These are phyloP conservation scores for Pseudopithomyces maydicus DNA, from an alignment of 2,329 filamentous ascomycete species.

Conservation along the genomic window DNA sequence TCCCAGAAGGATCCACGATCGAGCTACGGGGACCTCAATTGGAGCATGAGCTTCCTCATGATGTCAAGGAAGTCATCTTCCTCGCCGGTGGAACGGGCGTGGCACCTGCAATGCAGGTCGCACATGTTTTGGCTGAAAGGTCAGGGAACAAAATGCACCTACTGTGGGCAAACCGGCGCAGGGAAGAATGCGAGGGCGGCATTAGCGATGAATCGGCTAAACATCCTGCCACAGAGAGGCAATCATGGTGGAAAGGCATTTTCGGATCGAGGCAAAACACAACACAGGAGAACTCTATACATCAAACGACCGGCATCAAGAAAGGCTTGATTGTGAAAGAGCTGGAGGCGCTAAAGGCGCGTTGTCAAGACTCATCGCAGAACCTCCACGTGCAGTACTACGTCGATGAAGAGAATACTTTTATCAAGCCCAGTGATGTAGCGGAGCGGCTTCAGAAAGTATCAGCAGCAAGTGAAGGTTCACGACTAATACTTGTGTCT, in stretches of 20 bases:
- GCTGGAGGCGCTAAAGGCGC: conserved; percentile 64
- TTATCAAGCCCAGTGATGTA: conserved; percentile 58
- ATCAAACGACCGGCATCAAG: conserved; percentile 5
- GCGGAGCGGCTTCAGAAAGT: conserved; percentile 26
- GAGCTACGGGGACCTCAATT: conserved; percentile 79
- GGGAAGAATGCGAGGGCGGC: conserved; percentile 69
- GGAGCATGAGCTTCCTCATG: conserved; percentile 65
- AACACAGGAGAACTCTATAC: conserved; percentile 8
- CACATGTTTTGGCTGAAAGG: conserved; percentile 62
- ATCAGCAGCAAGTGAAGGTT: conserved; percentile 46
- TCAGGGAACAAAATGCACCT: conserved; percentile 64
- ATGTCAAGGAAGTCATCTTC: conserved; percentile 71
- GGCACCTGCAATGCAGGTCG: conserved; percentile 84
- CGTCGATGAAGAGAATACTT: conserved; percentile 77
- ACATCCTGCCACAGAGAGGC: background rate
- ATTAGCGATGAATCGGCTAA: conserved; percentile 53
- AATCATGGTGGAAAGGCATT: conserved; percentile 33
- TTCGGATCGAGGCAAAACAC: conserved; percentile 22
- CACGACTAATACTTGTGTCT: conserved; percentile 79
- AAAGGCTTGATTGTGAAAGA: conserved; percentile 63
- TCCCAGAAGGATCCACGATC: conserved; percentile 67
- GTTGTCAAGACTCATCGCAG: conserved; percentile 20
- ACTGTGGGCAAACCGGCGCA: conserved; percentile 78
- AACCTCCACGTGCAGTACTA: conserved; percentile 68
- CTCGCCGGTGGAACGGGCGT: conserved; percentile 92